Percentiles rank a stretch among this genome's conserved stretches.
Evolutionary conservation across 192 early-diverging fungal species (phyloP).

Genomic region (Coemansia sp.): DNA sequence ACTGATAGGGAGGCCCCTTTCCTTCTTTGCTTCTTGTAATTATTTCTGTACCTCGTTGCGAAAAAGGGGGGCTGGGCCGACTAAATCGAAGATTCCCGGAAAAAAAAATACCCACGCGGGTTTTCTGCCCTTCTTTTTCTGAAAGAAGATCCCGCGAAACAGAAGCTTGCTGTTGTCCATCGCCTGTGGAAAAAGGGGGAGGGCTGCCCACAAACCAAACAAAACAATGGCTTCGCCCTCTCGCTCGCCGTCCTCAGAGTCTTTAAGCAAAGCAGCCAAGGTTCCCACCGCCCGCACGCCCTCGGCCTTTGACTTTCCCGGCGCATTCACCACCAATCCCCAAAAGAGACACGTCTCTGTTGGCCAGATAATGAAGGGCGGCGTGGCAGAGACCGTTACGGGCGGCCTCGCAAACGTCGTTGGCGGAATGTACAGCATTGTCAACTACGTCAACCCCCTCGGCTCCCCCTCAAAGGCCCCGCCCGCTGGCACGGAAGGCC

Average conservation of each 20-base stretch:
- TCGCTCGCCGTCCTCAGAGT: not conserved
- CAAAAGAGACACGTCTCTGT: not conserved
- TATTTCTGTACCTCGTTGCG: no score
- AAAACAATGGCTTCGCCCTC: not conserved
- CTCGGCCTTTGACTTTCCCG: conserved; percentile 34
- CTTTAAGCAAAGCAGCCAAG: not conserved
- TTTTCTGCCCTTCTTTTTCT: no score
- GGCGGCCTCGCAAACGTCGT: conserved; percentile 41
- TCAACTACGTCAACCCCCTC: conserved; percentile 43
- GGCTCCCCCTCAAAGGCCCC: not conserved
- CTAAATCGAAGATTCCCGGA: no score
- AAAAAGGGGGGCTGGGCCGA: no score
- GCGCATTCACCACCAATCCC: conserved; percentile 36
- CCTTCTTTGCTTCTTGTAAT: no score
- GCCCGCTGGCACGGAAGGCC: not conserved
- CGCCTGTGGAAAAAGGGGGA: not conserved
- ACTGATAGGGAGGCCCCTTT: no score
- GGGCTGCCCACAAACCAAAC: not conserved
- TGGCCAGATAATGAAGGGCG: conserved; percentile 17
- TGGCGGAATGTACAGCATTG: conserved; percentile 36
- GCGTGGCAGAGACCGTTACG: conserved; percentile 36
- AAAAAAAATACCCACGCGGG: no score
- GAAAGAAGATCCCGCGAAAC: no score
- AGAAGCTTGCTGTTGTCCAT: no score
- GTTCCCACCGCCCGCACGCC: conserved; percentile 17